Percentiles rank a stretch among this genome's conserved stretches.
Evolutionary conservation across 805 yeast species (phyloP).

Genomic region (Zygosaccharomyces siamensis): DNA sequence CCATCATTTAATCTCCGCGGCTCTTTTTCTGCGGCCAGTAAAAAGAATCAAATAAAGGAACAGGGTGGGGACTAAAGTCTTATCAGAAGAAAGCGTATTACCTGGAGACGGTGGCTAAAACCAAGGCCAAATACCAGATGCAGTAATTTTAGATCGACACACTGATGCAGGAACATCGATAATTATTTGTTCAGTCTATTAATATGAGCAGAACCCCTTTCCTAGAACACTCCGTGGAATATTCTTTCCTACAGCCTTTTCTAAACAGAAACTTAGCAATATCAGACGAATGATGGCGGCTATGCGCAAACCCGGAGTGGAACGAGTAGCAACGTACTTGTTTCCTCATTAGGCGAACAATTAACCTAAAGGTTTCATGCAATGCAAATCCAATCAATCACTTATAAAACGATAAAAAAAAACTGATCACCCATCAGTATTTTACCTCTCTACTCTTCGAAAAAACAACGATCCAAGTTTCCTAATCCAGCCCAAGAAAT

Average conservation of each 20-base stretch:
- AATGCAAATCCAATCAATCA: slow-evolving; percentile 1
- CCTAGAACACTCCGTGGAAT: background rate
- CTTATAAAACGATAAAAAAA: background rate
- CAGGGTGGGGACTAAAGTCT: background rate
- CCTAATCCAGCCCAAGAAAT: background rate
- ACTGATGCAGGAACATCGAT: background rate
- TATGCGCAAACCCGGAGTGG: slow-evolving; percentile 1
- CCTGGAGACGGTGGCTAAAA: background rate
- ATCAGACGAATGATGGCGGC: background rate
- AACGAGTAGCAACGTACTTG: slow-evolving; percentile 4
- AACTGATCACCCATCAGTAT: background rate
- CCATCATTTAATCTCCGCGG: no score
- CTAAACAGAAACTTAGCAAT: background rate
- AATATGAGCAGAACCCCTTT: background rate
- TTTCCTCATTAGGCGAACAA: slow-evolving; percentile 4
- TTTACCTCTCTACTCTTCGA: background rate
- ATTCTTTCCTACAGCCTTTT: background rate
- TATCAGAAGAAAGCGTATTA: background rate
- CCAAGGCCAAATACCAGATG: background rate
- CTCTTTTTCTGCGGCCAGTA: no score
- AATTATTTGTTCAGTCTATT: background rate
- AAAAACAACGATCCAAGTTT: background rate
- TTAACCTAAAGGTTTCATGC: slow-evolving; percentile 1
- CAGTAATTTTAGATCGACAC: background rate
- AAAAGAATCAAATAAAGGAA: background rate